Evolutionary conservation across 129 eudicot genomes (phyloP).

Genomic region (carrot (Daucus carota)): DNA sequence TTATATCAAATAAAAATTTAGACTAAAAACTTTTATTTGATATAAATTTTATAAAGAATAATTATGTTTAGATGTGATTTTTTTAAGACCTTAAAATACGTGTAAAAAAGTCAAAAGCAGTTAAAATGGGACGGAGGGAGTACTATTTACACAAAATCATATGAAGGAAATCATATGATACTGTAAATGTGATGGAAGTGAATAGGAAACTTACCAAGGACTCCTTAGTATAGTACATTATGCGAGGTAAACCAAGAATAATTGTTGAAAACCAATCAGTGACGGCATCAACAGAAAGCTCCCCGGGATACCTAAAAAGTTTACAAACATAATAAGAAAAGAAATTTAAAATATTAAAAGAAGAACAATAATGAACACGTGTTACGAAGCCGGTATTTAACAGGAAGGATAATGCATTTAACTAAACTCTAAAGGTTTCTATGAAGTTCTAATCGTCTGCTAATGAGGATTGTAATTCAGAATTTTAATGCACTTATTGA

Average conservation of each 20-base stretch:
- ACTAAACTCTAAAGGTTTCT: background rate
- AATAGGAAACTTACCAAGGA: constrained; percentile 57
- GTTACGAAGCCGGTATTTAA: background rate
- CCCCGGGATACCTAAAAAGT: constrained; percentile 67
- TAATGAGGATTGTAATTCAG: background rate
- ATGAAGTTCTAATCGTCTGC: background rate
- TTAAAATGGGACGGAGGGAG: no score
- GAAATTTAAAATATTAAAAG: no score
- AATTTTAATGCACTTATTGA: background rate
- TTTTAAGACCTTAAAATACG: no score
- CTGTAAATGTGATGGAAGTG: background rate
- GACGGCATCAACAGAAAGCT: constrained; percentile 90
- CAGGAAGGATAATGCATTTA: background rate
- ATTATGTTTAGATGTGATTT: no score
- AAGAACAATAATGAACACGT: background rate
- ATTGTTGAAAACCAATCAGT: constrained; percentile 81
- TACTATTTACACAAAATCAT: background rate
- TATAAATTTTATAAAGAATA: no score
- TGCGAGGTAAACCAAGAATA: constrained; percentile 76
- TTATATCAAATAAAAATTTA: no score
- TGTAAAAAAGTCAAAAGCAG: no score
- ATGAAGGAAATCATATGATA: background rate
- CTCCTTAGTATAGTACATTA: constrained; percentile 72
- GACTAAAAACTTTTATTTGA: no score
- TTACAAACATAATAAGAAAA: constrained; percentile 12